These are phyloP conservation scores for Chrysanthemum lavandulifolium DNA, from an alignment of 129 eudicot species.

Conservation along the genomic window DNA sequence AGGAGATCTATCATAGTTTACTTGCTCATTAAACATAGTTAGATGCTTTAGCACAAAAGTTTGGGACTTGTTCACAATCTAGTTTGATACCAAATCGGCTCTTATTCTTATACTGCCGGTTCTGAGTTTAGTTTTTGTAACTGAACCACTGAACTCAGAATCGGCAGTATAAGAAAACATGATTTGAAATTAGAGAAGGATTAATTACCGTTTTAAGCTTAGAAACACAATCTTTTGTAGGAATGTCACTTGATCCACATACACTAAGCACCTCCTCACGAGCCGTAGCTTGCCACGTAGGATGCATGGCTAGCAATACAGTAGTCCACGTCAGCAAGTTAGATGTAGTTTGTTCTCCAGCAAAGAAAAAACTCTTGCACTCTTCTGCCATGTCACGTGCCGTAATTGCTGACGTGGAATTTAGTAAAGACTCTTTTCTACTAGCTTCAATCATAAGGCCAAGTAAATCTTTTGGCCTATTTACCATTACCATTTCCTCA, in stretches of 20 bases:
- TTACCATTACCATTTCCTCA: slow-evolving; percentile 22
- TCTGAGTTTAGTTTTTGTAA: background rate
- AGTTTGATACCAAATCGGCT: too few species aligned
- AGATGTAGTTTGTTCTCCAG: slow-evolving; percentile 90
- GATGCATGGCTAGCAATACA: slow-evolving; percentile 90
- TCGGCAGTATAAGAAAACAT: background rate
- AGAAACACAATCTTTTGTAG: slow-evolving; percentile 73
- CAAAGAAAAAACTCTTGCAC: slow-evolving; percentile 89
- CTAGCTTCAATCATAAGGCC: slow-evolving; percentile 88
- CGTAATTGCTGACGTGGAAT: slow-evolving; percentile 40
- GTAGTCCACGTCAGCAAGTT: slow-evolving; percentile 95
- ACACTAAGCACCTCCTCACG: slow-evolving; percentile 87
- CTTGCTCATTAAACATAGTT: background rate
- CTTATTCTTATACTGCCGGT: background rate
- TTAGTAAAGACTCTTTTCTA: slow-evolving; percentile 33
- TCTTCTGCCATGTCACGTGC: slow-evolving; percentile 82
- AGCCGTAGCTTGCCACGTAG: slow-evolving; percentile 87
- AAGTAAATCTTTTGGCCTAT: slow-evolving; percentile 76
- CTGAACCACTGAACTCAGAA: too few species aligned
- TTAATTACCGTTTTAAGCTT: slow-evolving; percentile 76
- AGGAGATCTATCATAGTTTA: background rate
- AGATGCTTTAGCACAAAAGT: too few species aligned
- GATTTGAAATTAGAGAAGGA: background rate
- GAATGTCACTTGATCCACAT: slow-evolving; percentile 79
- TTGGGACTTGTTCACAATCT: too few species aligned